These are phyloP conservation scores for Cornus controversa DNA, from an alignment of 148 eudicot species.

Conservation along the genomic window DNA sequence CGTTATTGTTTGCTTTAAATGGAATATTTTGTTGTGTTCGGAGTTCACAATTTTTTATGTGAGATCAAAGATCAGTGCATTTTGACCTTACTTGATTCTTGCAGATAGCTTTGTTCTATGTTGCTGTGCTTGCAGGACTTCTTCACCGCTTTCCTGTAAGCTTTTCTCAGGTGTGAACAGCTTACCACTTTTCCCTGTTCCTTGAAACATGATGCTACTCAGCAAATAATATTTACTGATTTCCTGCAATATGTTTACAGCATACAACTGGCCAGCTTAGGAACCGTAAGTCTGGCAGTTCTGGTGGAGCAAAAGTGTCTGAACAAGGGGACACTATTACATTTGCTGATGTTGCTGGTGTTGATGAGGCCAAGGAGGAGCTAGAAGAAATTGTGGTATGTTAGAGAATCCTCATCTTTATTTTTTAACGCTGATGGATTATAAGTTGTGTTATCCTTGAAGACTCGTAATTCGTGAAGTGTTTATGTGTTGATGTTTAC, in stretches of 20 bases:
- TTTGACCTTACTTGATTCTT: slow-evolving; percentile 12
- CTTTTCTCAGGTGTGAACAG: slow-evolving; percentile 71
- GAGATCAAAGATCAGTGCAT: not conserved
- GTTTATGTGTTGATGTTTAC: slow-evolving; percentile 10
- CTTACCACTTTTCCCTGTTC: not conserved
- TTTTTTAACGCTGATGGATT: not conserved
- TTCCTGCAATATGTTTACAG: slow-evolving; percentile 34
- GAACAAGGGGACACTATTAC: slow-evolving; percentile 80
- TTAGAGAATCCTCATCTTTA: slow-evolving; percentile 1
- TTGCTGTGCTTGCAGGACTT: slow-evolving; percentile 76
- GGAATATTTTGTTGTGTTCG: not conserved
- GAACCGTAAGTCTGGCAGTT: slow-evolving; percentile 75
- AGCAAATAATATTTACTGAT: slow-evolving; percentile 3
- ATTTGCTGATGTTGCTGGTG: slow-evolving; percentile 98
- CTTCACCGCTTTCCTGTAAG: slow-evolving; percentile 73
- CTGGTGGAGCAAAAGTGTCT: slow-evolving; percentile 71
- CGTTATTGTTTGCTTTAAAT: not conserved
- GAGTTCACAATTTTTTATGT: not conserved
- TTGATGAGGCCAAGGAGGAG: slow-evolving; percentile 99
- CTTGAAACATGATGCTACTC: not conserved
- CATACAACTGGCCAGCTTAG: slow-evolving; percentile 78
- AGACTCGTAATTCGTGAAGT: slow-evolving; percentile 4
- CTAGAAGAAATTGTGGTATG: slow-evolving; percentile 97
- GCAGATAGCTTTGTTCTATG: slow-evolving; percentile 84
- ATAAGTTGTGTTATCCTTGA: slow-evolving; percentile 2